Conservation (phyloP, 768 basidiomycete genomes). For the Termitomyces sp. region DNA sequence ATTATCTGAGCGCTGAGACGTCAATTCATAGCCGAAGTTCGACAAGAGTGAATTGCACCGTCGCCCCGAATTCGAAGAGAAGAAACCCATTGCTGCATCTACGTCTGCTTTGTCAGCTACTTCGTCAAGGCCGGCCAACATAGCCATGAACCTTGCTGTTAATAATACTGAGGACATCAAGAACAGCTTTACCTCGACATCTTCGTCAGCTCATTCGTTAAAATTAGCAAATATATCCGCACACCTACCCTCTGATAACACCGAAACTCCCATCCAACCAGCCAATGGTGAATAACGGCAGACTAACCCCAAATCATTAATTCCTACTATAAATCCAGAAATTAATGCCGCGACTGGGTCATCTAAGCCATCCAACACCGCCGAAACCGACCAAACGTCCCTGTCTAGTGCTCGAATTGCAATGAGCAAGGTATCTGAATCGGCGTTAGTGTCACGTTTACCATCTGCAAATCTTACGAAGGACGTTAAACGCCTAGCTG, state of each 20-base stretch:
- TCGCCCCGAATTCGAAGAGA: constrained; percentile 62
- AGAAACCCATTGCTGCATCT: constrained; percentile 21
- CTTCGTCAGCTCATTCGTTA: constrained; percentile 4
- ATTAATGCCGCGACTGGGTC: constrained; percentile 7
- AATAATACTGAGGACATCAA: neutral
- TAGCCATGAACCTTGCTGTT: neutral
- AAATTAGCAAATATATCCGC: constrained; percentile 8
- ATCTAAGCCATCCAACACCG: constrained; percentile 5
- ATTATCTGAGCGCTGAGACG: neutral
- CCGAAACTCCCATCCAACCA: constrained; percentile 6
- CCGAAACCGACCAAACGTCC: constrained; percentile 3
- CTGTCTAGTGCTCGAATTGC: constrained; percentile 3
- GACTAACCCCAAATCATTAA: constrained; percentile 22
- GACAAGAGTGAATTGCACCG: constrained; percentile 64
- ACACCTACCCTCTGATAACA: neutral
- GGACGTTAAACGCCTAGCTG: neutral
- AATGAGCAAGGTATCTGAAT: neutral
- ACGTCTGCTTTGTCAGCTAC: neutral
- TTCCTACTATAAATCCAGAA: constrained; percentile 33
- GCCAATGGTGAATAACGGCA: constrained; percentile 16
- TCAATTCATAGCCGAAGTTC: constrained; percentile 51
- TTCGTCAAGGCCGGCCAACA: constrained; percentile 12
- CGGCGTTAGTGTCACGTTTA: neutral
- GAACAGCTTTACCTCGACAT: neutral
- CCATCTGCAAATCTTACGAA: neutral